Percentiles rank a stretch among this genome's conserved stretches.
phyloP scores from a whole-genome alignment of 495 filamentous ascomycete genomes.

The Lepidopterella palustris region DNA sequence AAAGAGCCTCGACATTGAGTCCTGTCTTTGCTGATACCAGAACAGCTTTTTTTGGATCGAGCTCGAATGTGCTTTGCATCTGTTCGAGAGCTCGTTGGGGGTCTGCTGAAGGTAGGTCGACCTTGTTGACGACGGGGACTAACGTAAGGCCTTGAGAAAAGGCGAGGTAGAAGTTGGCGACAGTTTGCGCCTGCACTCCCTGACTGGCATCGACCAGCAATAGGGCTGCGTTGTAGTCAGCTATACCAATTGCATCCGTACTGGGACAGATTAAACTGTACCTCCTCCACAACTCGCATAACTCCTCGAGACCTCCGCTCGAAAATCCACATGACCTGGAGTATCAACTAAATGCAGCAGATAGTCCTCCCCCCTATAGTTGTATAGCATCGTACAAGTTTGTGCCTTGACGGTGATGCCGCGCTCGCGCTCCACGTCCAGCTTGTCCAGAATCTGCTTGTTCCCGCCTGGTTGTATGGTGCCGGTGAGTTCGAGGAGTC shows the following conservation, averaged over 20 bases:
- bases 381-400: conserved; percentile 96
- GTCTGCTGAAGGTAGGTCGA: conserved; percentile 85
- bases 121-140: conserved; percentile 92
- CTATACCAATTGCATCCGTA: background rate
- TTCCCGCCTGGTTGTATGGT: conserved; percentile 83
- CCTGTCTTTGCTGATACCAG: conserved; percentile 92
- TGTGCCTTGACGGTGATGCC: conserved; percentile 99
- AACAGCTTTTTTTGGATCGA: conserved; percentile 74
- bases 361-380: conserved; percentile 78
- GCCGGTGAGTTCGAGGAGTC: conserved; percentile 88
- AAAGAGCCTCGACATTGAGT: conserved; percentile 67
- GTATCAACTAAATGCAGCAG: conserved; percentile 94
- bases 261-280: background rate
- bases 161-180: conserved; percentile 95
- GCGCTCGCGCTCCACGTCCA: conserved; percentile 91
- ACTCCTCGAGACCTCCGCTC: conserved; percentile 87
- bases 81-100: conserved; percentile 77
- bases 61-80: conserved; percentile 75
- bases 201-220: conserved; percentile 91
- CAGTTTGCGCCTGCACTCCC: conserved; percentile 88
- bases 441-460: conserved; percentile 93
- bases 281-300: conserved; percentile 88
- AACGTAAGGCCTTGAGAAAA: conserved; percentile 84
- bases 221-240: conserved; percentile 47
- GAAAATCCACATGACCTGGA: conserved; percentile 95